phyloP scores from a whole-genome alignment of 1,284 basidiomycete species.

The Phylloporus sp. region DNA sequence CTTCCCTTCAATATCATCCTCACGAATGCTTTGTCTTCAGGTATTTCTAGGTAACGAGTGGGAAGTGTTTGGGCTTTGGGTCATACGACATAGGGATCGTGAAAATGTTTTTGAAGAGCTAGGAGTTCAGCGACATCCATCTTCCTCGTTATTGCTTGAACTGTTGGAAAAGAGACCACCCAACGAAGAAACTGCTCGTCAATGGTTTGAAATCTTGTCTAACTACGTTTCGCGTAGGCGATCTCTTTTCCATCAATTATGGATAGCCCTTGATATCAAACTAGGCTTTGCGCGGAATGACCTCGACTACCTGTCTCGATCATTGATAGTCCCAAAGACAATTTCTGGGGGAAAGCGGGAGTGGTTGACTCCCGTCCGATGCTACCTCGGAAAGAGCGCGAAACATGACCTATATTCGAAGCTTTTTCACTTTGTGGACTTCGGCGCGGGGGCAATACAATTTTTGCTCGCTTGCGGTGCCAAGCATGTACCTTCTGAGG shows the following conservation, averaged over 20 bases:
- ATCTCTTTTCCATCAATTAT: background rate
- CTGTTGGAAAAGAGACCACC: background rate
- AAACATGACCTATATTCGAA: background rate
- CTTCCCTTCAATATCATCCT: background rate
- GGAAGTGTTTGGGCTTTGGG: background rate
- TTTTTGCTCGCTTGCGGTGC: background rate
- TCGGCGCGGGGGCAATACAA: background rate
- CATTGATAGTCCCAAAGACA: background rate
- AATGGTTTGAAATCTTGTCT: background rate
- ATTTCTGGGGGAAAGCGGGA: background rate
- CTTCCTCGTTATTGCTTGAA: background rate
- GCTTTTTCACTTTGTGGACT: background rate
- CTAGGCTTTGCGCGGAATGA: background rate
- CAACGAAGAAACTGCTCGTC: background rate
- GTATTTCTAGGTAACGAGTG: background rate
- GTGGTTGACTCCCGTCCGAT: background rate
- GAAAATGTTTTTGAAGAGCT: background rate
- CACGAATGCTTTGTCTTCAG: background rate
- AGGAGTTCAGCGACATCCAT: background rate
- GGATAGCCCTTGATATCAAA: background rate
- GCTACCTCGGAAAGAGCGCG: background rate
- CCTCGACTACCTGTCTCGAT: background rate
- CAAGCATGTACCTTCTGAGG: background rate
- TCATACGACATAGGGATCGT: background rate
- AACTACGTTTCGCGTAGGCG: background rate